Evolutionary conservation across 768 basidiomycete species (phyloP).

Genomic region (Nidula microcarpa): DNA sequence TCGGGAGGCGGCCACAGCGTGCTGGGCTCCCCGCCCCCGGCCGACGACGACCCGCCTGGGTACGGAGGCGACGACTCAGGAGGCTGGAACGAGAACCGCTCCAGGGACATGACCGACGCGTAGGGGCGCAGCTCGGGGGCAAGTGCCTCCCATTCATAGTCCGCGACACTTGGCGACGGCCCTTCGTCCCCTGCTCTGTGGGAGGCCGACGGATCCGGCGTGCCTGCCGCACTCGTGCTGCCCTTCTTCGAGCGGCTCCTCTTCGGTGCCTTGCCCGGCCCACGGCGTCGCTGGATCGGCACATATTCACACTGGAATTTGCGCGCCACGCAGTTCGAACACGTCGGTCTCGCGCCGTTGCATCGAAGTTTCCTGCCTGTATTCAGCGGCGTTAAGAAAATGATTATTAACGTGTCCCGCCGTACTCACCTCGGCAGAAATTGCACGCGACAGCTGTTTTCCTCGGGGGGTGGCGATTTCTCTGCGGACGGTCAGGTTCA

Average conservation of each 20-base stretch:
- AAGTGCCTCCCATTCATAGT: slow-evolving; percentile 20
- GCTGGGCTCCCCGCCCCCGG: slow-evolving; percentile 7
- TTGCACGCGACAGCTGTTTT: slow-evolving; percentile 71
- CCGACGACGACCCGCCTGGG: slow-evolving; percentile 5
- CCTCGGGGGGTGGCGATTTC: slow-evolving; percentile 23
- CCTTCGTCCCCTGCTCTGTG: slow-evolving; percentile 7
- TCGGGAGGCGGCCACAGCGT: slow-evolving; percentile 10
- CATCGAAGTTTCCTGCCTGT: slow-evolving; percentile 75
- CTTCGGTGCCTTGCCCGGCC: slow-evolving; percentile 73
- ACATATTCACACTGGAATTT: slow-evolving; percentile 52
- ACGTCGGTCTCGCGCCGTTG: slow-evolving; percentile 62
- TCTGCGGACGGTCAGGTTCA: slow-evolving; percentile 17
- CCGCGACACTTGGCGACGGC: slow-evolving; percentile 5
- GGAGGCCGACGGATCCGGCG: not conserved
- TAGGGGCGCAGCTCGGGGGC: slow-evolving; percentile 27
- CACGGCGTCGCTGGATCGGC: slow-evolving; percentile 51
- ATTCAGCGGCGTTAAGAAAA: not conserved
- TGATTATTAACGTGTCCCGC: not conserved
- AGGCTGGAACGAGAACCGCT: slow-evolving; percentile 23
- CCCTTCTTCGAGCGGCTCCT: slow-evolving; percentile 46
- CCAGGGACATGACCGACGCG: slow-evolving; percentile 24
- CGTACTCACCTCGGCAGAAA: slow-evolving; percentile 65
- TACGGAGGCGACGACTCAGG: slow-evolving; percentile 15
- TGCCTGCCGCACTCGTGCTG: slow-evolving; percentile 1
- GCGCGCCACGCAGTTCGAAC: slow-evolving; percentile 59